A percentile compares a stretch with the other conserved stretches of the same genome.
Evolutionary conservation across 805 yeast species (phyloP).

Genomic region (Cyberlindnera maritima): DNA sequence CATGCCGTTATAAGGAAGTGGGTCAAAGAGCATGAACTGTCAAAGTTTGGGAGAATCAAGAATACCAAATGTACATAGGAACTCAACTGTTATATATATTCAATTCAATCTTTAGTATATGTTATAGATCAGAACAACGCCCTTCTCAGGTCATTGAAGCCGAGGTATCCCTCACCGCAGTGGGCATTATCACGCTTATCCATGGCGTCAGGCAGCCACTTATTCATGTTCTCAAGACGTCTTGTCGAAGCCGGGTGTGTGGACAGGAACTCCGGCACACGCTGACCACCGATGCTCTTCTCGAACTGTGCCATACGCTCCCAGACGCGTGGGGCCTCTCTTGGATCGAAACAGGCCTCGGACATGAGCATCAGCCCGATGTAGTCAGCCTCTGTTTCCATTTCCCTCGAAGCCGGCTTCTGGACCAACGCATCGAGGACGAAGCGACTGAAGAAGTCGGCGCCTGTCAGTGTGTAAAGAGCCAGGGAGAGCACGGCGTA

Average conservation of each 20-base stretch:
- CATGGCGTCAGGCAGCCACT: constrained; percentile 62
- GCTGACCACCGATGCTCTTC: constrained; percentile 29
- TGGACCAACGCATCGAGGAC: constrained; percentile 54
- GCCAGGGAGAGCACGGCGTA: constrained; percentile 52
- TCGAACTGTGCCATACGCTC: constrained; percentile 65
- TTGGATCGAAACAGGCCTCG: constrained; percentile 80
- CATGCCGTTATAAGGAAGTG: no score
- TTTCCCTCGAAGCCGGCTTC: constrained; percentile 85
- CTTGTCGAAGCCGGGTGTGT: constrained; percentile 87
- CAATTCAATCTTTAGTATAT: no score
- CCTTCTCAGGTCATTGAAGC: constrained; percentile 13
- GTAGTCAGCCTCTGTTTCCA: constrained; percentile 96
- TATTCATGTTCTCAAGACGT: constrained; percentile 63
- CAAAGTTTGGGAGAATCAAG: no score
- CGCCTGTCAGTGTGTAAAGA: constrained; percentile 61
- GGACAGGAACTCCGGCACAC: constrained; percentile 61
- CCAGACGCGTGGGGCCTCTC: constrained; percentile 79
- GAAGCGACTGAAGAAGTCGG: constrained; percentile 48
- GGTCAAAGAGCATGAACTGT: no score
- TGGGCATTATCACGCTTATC: constrained; percentile 14
- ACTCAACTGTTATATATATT: no score
- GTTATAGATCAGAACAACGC: constrained; percentile 4
- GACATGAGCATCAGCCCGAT: constrained; percentile 93
- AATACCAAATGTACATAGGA: no score
- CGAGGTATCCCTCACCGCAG: constrained; percentile 11